Conservation (phyloP, 768 basidiomycete species). For the Tulasnella calospora region DNA sequence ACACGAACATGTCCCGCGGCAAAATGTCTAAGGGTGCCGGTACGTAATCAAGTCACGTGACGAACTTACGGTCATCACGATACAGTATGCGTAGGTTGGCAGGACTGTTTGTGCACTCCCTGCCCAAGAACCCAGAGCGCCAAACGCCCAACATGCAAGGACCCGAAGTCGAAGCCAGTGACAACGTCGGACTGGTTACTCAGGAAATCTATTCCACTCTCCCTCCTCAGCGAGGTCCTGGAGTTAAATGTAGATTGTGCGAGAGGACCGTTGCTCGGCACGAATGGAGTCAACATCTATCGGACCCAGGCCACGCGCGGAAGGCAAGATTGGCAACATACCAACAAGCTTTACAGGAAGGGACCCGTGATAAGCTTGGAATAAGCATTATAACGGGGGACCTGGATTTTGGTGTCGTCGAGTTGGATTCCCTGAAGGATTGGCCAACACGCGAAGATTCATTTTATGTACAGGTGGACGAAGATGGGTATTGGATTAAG, state of each 20-base stretch:
- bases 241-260: not conserved
- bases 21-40: no score
- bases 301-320: not conserved
- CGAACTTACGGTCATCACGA: no score
- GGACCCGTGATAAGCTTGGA: not conserved
- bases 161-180: not conserved
- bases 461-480: not conserved
- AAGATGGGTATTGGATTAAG: not conserved
- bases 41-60: no score
- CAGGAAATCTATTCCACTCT: not conserved
- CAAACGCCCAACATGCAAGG: not conserved
- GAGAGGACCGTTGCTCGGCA: not conserved
- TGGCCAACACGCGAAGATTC: not conserved
- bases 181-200: not conserved
- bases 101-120: not conserved
- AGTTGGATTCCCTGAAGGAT: not conserved
- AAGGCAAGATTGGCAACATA: not conserved
- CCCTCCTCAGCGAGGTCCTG: not conserved
- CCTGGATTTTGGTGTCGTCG: conserved; percentile 15
- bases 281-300: not conserved
- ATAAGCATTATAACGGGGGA: not conserved
- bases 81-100: not conserved
- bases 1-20: no score
- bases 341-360: not conserved
- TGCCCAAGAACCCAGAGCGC: not conserved